Evolutionary conservation across 1,284 basidiomycete species (phyloP), one percentile per base, ranked within the genome.

Genomic region (Waitea zeae): DNA sequence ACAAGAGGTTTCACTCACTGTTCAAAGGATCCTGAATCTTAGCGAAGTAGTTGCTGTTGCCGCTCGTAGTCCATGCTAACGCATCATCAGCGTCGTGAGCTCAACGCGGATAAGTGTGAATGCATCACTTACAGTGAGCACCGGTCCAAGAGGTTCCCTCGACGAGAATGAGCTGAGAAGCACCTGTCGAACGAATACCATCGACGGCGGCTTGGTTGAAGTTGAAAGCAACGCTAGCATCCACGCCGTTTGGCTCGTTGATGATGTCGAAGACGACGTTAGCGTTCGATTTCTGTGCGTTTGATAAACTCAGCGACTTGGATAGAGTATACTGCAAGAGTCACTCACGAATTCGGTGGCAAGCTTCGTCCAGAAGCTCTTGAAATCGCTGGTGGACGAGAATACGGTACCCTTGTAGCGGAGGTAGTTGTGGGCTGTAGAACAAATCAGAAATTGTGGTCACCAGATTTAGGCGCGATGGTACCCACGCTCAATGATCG

Each of bases 201-300:
- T 73, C 68, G 41, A 77, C 52, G 14, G 65, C 72, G 33, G 67
- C 68, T 62, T 75, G 71, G 53, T 64, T 72, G 63, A 65, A 37
- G 17, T 38, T 43, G 42, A 61, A 63, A 17, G 64, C 66, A 20
- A 52, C 56, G 17, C 49, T 39, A 5, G 67, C 66, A 38, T 61
- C 52, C 39, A 71, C 68, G 39, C 53, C 62, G 42, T 72, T 47
- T 22, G 72, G 72, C 53, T 75, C 70, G 52, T 75, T 76, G 62
- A 67, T 67, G 41, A 73, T 46, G 44, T 73, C 72, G 48, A 73
- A 73, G 46, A 71, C 62, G 40, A 72, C 69, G 35, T 60, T 51
- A 40, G 38, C 42, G 55, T 72, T 63, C 24, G 57, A 51, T 58
- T 62, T 64, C 65, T 68, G 41, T 7, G 20, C 12, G n/a, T 7